These are phyloP conservation scores for Beauveria pseudobassiana DNA, from an alignment of 2,329 filamentous ascomycete genomes.

Conservation along the genomic window DNA sequence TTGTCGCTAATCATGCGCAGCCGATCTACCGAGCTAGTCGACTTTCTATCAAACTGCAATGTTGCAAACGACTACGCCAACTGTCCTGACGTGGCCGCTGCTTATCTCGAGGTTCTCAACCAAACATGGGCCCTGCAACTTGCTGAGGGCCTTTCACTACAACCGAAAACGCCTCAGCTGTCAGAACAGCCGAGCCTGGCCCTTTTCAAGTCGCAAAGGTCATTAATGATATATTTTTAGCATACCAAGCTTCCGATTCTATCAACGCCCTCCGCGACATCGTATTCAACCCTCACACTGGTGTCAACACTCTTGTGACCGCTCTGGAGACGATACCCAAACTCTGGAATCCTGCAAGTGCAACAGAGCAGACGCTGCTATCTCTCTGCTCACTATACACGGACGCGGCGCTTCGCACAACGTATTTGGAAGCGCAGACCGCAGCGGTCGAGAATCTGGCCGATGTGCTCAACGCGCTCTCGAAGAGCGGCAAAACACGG, in stretches of 20 bases:
- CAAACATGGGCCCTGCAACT: slow-evolving; percentile 27
- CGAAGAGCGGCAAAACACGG: slow-evolving; percentile 21
- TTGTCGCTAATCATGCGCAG: slow-evolving; percentile 19
- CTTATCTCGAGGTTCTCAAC: slow-evolving; percentile 40
- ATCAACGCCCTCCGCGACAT: slow-evolving; percentile 19
- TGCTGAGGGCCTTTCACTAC: slow-evolving; percentile 13
- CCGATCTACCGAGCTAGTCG: slow-evolving; percentile 22
- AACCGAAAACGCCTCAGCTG: slow-evolving; percentile 17
- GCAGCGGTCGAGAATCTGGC: slow-evolving; percentile 41
- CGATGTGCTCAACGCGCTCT: slow-evolving; percentile 33
- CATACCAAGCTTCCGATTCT: slow-evolving; percentile 18
- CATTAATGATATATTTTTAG: slow-evolving; percentile 29
- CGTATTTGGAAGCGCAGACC: slow-evolving; percentile 37
- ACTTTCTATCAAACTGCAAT: slow-evolving; percentile 22
- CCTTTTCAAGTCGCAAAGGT: slow-evolving; percentile 32
- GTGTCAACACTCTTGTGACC: slow-evolving; percentile 28
- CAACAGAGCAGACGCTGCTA: slow-evolving; percentile 19
- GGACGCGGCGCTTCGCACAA: slow-evolving; percentile 29
- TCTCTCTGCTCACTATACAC: slow-evolving; percentile 37
- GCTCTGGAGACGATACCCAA: slow-evolving; percentile 32
- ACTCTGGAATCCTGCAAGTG: slow-evolving; percentile 19
- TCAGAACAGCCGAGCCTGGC: slow-evolving; percentile 23
- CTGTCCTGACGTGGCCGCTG: slow-evolving; percentile 36
- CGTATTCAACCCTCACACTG: slow-evolving; percentile 22
- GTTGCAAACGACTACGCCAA: slow-evolving; percentile 17